Base-by-base conservation (phyloP, 805 yeast genomes). In the Starmera pachycereana region DNA sequence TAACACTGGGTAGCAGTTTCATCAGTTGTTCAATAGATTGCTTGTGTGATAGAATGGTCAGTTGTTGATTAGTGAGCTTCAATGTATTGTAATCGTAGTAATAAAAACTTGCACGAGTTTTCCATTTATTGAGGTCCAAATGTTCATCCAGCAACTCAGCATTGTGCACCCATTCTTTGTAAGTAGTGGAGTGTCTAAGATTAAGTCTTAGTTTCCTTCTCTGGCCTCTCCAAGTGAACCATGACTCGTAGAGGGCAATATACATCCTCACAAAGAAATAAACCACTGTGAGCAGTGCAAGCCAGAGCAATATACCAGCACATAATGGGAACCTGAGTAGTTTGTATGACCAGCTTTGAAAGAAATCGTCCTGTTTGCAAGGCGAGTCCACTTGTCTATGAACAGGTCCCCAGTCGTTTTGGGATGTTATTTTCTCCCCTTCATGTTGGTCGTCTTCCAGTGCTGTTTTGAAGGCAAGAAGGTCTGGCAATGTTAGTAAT, bases 41-140 rank as follows among this genome's bases (percentile, higher is more conserved):
- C 18, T 16, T 49, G 3, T 58, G 53, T 4, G 54, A 57, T 30
- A 69, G 53, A 3, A 47, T 46, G 32, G 56, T 49, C 38, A 82
- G 55, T 40, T 70, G 65, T 12, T 51, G 44, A 6, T 72, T 65
- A 0, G 79, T 71, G 36, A 72, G 60, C 35, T 65, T 57, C 8
- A 84, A 60, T 0, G 85, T 77, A 32, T 66, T 69, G 58, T 74
- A 78, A 55, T 83, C 90, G 54, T 83, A 83, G 53, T 76, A 79
- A 19, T 76, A 74, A 47, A 79, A 80, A 41, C 65, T 62, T 18
- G 80, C 78, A 44, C 75, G 76, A 8, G 59, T 50, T 36, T 74
- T 70, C 94, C 94, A 83, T 36, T 68, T 63, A 45, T 74, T 75
- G n/a, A 78, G 59, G 6, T 78, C 74, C 29, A 82, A 61, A 50